A percentile compares a stretch with the other conserved stretches of the same genome.
These are phyloP conservation scores for Bacterosira constricta DNA, from an alignment of 108 stramenopile species.

Conservation along the genomic window DNA sequence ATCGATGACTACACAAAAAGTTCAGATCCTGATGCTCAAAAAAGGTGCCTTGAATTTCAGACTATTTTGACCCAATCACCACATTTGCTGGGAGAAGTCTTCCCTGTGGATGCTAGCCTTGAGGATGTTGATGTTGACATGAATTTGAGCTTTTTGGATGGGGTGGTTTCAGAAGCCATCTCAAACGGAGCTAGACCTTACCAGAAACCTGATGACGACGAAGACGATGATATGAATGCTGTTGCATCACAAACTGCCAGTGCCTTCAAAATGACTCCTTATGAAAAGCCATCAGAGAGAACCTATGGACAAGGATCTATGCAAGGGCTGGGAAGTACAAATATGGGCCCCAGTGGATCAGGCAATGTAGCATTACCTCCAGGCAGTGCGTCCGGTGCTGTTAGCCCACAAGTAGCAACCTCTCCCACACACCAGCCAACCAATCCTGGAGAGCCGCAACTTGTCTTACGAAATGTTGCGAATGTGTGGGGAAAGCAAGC, in stretches of 20 bases:
- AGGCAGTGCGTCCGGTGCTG: slow-evolving; percentile 43
- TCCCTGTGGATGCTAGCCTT: slow-evolving; percentile 95
- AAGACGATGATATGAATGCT: slow-evolving; percentile 81
- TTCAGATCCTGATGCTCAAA: slow-evolving; percentile 88
- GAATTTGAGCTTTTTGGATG: slow-evolving; percentile 88
- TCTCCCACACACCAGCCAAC: slow-evolving; percentile 16
- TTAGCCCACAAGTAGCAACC: slow-evolving; percentile 42
- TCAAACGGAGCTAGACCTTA: slow-evolving; percentile 89
- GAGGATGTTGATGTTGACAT: slow-evolving; percentile 93
- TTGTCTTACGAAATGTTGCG: slow-evolving; percentile 78
- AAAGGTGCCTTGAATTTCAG: slow-evolving; percentile 93
- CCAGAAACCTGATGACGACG: slow-evolving; percentile 82
- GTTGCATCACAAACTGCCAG: slow-evolving; percentile 35
- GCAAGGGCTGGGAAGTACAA: slow-evolving; percentile 37
- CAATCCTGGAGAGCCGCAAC: slow-evolving; percentile 46
- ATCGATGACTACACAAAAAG: slow-evolving; percentile 90
- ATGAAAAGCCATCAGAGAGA: slow-evolving; percentile 85
- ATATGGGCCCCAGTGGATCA: slow-evolving; percentile 52
- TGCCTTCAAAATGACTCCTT: slow-evolving; percentile 91
- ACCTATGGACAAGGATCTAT: slow-evolving; percentile 32
- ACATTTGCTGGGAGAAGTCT: slow-evolving; percentile 81
- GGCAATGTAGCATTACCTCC: slow-evolving; percentile 49
- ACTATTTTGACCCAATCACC: slow-evolving; percentile 75
- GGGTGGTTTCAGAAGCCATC: slow-evolving; percentile 84
- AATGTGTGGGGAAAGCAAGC: slow-evolving; percentile 86